phyloP scores from a whole-genome alignment of 1,284 basidiomycete species.

The Agaricales sp. region DNA sequence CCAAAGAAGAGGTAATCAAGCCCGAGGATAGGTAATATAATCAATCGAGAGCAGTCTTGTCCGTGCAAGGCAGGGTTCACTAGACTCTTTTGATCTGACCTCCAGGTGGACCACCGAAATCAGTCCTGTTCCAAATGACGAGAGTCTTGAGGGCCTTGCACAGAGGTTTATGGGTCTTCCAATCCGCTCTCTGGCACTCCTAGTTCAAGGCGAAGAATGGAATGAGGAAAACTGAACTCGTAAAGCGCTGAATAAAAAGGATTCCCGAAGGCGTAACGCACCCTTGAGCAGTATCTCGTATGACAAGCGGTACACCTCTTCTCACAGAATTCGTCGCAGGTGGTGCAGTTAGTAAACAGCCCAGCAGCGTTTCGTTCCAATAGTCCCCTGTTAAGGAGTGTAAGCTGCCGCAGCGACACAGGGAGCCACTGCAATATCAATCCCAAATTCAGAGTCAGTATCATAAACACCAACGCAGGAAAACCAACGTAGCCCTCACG shows the following conservation, averaged over 20 bases:
- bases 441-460: not conserved
- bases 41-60: no score
- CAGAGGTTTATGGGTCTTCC: not conserved
- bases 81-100: no score
- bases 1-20: no score
- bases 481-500: not conserved
- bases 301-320: not conserved
- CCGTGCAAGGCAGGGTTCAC: no score
- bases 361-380: slow-evolving; percentile 7
- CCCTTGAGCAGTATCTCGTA: not conserved
- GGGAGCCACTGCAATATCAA: slow-evolving; percentile 13
- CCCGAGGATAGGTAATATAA: no score
- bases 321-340: not conserved
- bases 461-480: not conserved
- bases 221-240: no score
- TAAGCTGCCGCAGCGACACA: slow-evolving; percentile 10
- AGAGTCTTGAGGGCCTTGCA: not conserved
- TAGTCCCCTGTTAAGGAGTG: slow-evolving; percentile 10
- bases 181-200: not conserved
- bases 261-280: not conserved
- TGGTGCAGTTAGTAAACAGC: not conserved
- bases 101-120: no score
- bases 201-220: no score
- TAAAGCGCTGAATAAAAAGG: no score
- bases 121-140: not conserved